Evolutionary conservation across 2,329 filamentous ascomycete species (phyloP), one percentile per base, ranked within the genome.

Genomic region (Claviceps maximensis): DNA sequence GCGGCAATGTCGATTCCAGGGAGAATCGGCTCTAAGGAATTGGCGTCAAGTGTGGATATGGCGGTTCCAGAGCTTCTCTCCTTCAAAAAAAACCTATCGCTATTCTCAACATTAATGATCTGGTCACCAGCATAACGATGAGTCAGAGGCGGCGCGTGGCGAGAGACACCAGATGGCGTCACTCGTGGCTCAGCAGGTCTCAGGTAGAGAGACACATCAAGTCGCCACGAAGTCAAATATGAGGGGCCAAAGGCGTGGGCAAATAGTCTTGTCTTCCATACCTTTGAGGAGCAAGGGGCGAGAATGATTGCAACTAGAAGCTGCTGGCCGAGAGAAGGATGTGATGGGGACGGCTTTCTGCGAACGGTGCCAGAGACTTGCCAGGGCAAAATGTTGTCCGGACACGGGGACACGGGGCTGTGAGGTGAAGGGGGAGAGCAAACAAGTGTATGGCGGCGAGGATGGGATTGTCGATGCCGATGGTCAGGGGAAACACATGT

Each of bases 391-490:
- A 15, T 19, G 9, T 25, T 19, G 13, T 17, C 27, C 17, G 10
- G 23, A n/a, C n/a, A 33, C 19, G 36, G 44, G 40, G 45, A 49
- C 23, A 33, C 19, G 36, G 44, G 40, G 45, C 47, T 19, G 44
- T 44, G 47, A n/a, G 50, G 21, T 10, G 31, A 33, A 5, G 42
- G 25, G 15, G 25, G 29, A 23, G 25, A 41, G 25, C 21, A 17
- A 25, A 45, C 21, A 53, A 44, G 47, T 50, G 47, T 55, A 42
- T 47, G 40, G 42, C 42, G 40, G 23, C 25, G 50, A 7, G 27
- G n/a, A 46, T 46, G 44, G 29, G 19, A 13, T 27, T 47, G 2
- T 45, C 19, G 48, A 40, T 33, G 46, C 46, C 55, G 52, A 56
- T 53, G 52, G 4, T 38, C 36, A 8, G 7, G 48, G 47, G 47